Percentiles rank a stretch among this genome's conserved stretches.
These are phyloP conservation scores for Chamaenerion angustifolium DNA, from an alignment of 345 rosid genomes.

Conservation along the genomic window DNA sequence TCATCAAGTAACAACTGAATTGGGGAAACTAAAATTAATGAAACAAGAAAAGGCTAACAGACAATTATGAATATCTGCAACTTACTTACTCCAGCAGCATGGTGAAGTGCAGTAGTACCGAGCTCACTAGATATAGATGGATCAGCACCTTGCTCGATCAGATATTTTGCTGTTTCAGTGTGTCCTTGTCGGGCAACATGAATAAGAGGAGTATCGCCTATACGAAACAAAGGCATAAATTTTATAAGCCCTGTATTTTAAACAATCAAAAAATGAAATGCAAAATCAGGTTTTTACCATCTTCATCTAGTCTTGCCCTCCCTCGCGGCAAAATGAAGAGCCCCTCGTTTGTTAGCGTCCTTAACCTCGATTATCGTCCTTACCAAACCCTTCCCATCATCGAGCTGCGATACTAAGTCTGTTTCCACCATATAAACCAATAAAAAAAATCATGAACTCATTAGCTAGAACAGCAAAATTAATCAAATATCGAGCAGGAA, in stretches of 20 bases:
- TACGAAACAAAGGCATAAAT: constrained; percentile 3
- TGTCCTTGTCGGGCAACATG: constrained; percentile 95
- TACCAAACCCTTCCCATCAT: constrained; percentile 56
- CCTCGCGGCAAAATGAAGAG: constrained; percentile 87
- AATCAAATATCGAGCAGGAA: background rate
- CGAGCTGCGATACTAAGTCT: constrained; percentile 66
- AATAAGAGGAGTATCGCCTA: constrained; percentile 88
- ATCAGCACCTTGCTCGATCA: constrained; percentile 64
- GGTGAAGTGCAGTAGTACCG: constrained; percentile 86
- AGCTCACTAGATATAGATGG: constrained; percentile 60
- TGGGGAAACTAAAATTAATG: background rate
- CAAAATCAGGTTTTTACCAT: constrained; percentile 29
- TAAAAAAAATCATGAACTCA: background rate
- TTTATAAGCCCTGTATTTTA: too few species aligned
- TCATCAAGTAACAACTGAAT: background rate
- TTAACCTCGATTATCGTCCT: constrained; percentile 61
- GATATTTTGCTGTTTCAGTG: constrained; percentile 56
- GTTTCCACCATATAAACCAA: constrained; percentile 10
- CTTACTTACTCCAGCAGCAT: constrained; percentile 73
- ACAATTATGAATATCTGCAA: background rate
- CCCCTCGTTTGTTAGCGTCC: constrained; percentile 89
- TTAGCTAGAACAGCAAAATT: background rate
- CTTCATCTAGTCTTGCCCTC: constrained; percentile 83
- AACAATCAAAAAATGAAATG: too few species aligned
- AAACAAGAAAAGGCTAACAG: background rate